Percentiles rank a stretch among this genome's conserved stretches.
Conservation (phyloP, 306 rosid genomes). For the Crotalaria pallida region DNA sequence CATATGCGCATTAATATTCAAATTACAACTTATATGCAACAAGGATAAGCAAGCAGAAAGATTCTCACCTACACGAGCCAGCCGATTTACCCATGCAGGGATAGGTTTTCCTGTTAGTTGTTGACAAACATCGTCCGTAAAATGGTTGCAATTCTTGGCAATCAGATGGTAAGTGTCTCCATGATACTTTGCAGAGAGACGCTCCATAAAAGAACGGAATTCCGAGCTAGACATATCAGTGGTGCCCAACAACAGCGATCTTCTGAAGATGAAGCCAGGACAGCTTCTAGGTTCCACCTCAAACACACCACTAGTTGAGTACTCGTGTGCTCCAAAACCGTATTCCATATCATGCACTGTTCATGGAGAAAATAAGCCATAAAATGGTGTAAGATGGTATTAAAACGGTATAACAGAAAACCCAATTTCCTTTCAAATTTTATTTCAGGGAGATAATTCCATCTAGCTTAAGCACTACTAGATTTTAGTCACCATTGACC, state of each 20-base stretch:
- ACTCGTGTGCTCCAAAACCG: constrained; percentile 94
- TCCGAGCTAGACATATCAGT: constrained; percentile 71
- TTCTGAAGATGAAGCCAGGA: constrained; percentile 92
- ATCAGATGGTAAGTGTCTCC: constrained; percentile 95
- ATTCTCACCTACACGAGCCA: constrained; percentile 80
- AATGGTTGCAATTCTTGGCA: constrained; percentile 96
- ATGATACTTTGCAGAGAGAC: constrained; percentile 65
- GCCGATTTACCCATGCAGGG: constrained; percentile 95
- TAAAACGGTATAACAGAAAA: constrained; percentile 5
- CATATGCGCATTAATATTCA: not conserved
- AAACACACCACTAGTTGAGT: constrained; percentile 81
- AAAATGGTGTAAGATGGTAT: constrained; percentile 14
- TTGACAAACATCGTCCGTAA: constrained; percentile 78
- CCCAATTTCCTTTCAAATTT: constrained; percentile 7
- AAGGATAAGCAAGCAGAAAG: constrained; percentile 12
- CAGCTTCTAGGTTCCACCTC: constrained; percentile 96
- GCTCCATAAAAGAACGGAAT: constrained; percentile 71
- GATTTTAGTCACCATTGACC: not conserved
- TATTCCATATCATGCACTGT: constrained; percentile 86
- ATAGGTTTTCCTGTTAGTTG: constrained; percentile 81
- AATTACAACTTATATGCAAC: not conserved
- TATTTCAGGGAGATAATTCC: not conserved
- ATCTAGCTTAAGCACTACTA: not conserved
- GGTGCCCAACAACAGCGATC: constrained; percentile 74
- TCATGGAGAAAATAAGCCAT: constrained; percentile 27